Evolutionary conservation across 2,329 filamentous ascomycete genomes (phyloP).

Genomic region (Trichoderma koningii): DNA sequence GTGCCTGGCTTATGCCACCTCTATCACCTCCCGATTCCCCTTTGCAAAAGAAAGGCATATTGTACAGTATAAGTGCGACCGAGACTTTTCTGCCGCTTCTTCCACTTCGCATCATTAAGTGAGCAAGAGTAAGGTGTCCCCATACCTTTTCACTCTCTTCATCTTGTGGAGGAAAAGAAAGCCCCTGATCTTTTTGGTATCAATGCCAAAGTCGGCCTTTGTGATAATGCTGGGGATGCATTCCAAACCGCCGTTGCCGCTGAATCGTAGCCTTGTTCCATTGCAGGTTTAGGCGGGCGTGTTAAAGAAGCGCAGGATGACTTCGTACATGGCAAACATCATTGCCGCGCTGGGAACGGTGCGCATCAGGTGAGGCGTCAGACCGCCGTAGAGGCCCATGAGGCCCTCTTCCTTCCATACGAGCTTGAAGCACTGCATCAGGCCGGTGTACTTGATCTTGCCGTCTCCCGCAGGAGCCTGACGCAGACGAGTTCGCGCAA

Average conservation of each 20-base stretch:
- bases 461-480: conserved; percentile 76
- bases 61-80: conserved; percentile 18
- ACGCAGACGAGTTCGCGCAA: conserved; percentile 79
- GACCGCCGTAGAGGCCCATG: conserved; percentile 81
- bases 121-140: neutral
- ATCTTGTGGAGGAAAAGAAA: neutral
- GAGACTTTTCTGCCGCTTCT: neutral
- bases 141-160: neutral
- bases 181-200: too few species aligned
- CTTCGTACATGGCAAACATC: conserved; percentile 89
- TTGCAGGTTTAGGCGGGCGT: conserved; percentile 38
- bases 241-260: neutral
- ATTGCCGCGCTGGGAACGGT: conserved; percentile 92
- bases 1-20: conserved; percentile 1
- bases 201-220: neutral
- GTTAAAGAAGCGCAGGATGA: conserved; percentile 54
- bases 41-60: conserved; percentile 3
- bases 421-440: conserved; percentile 84
- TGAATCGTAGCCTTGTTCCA: neutral
- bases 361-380: conserved; percentile 87
- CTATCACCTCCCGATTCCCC: neutral
- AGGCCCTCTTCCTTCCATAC: conserved; percentile 89
- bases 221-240: neutral
- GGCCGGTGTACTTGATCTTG: conserved; percentile 80
- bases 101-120: neutral